Evolutionary conservation across 2,329 filamentous ascomycete species (phyloP).

Genomic region (Emergomyces africanus): DNA sequence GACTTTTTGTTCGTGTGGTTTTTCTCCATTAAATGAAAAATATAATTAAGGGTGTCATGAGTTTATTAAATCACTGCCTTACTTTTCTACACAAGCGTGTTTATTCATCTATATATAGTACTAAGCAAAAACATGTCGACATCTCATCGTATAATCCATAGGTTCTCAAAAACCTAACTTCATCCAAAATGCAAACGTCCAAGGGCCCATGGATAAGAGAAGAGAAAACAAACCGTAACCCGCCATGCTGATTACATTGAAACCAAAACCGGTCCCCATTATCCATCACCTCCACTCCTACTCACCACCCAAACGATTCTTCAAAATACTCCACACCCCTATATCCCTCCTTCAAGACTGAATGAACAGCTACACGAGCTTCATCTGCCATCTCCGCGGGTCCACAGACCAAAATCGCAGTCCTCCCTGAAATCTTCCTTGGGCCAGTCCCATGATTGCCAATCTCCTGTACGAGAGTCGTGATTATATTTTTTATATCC

Average conservation of each 20-base stretch:
- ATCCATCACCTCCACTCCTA: no score
- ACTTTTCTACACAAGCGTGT: neutral
- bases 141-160: neutral
- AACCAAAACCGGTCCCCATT: neutral
- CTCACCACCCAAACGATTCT: conserved; percentile 29
- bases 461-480: conserved; percentile 12
- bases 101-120: neutral
- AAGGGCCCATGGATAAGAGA: neutral
- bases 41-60: no score
- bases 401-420: conserved; percentile 30
- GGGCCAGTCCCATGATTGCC: conserved; percentile 7
- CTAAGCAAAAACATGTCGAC: neutral
- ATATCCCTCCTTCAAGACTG: conserved; percentile 18
- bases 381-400: conserved; percentile 33
- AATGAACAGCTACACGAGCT: conserved; percentile 24
- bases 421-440: conserved; percentile 7
- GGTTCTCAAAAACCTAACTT: neutral
- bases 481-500: conserved; percentile 17
- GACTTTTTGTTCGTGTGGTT: no score
- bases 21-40: neutral
- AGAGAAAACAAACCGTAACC: neutral
- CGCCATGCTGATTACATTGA: neutral
- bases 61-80: neutral
- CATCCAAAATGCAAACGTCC: neutral
- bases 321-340: conserved; percentile 32